These are phyloP conservation scores for Cyberlindnera bimundalis DNA, from an alignment of 805 yeast species.

Conservation along the genomic window DNA sequence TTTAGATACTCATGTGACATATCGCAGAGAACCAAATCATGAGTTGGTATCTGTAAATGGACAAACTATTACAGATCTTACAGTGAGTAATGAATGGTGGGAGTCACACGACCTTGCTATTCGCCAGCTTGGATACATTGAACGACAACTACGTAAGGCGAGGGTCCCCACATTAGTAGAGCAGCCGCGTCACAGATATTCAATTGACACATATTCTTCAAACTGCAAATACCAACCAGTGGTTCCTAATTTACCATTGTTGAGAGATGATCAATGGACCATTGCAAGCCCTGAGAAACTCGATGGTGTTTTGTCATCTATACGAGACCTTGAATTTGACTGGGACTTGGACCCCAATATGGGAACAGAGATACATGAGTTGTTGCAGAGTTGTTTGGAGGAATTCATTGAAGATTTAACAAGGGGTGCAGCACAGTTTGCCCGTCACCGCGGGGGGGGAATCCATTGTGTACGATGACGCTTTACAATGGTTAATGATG, in stretches of 20 bases:
- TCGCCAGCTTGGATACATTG: slow-evolving; percentile 2
- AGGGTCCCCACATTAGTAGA: not conserved
- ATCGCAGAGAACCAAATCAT: not conserved
- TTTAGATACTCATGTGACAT: too few relatives aligned
- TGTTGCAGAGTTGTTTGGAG: slow-evolving; percentile 5
- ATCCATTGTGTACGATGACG: not conserved
- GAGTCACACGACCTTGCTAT: not conserved
- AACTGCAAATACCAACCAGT: not conserved
- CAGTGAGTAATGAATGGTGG: slow-evolving; percentile 2
- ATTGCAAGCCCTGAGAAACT: not conserved
- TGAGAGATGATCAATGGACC: slow-evolving; percentile 1
- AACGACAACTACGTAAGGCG: not conserved
- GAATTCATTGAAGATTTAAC: slow-evolving; percentile 5
- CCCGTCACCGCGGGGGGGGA: slow-evolving; percentile 4
- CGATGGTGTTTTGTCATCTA: not conserved
- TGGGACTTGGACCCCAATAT: slow-evolving; percentile 3
- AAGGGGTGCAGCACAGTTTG: slow-evolving; percentile 2
- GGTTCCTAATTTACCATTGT: not conserved
- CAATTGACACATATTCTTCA: not conserved
- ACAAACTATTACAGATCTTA: not conserved
- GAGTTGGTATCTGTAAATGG: too few relatives aligned
- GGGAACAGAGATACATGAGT: slow-evolving; percentile 5
- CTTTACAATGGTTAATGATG: slow-evolving; percentile 1
- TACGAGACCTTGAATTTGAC: slow-evolving; percentile 2
- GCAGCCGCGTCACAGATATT: not conserved